Evolutionary conservation across 208 protist species (phyloP).

Genomic region (Wallacemonas sp.): DNA sequence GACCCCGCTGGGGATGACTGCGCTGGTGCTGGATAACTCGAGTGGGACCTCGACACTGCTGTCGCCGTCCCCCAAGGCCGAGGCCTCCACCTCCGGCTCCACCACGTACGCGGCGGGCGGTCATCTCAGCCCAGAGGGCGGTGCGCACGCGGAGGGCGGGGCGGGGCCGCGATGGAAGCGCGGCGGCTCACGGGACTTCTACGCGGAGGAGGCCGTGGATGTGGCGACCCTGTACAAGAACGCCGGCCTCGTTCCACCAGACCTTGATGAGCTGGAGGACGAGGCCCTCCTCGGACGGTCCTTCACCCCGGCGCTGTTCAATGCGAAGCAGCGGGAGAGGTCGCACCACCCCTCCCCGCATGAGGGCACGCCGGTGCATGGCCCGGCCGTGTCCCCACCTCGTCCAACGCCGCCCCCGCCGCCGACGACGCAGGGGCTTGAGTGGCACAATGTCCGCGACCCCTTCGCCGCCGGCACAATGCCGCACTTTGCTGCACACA

Average conservation of each 20-base stretch:
- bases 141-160: neutral
- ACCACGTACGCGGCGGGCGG: neutral
- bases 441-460: neutral
- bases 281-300: conserved; percentile 13
- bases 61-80: conserved; percentile 2
- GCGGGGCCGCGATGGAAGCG: neutral
- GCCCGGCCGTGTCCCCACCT: neutral
- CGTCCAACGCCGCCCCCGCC: neutral
- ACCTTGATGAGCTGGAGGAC: conserved; percentile 18
- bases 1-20: neutral
- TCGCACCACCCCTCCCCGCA: neutral
- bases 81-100: neutral
- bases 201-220: conserved; percentile 12
- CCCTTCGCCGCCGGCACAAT: neutral
- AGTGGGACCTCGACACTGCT: neutral
- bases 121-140: neutral
- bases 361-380: neutral
- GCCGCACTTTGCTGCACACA: neutral
- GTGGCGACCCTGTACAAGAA: conserved; percentile 14
- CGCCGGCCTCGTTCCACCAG: conserved; percentile 8
- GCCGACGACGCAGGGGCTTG: neutral
- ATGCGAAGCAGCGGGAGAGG: conserved; percentile 3
- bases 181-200: conserved; percentile 2
- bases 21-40: neutral
- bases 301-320: conserved; percentile 1